Conservation (phyloP, 1,284 basidiomycete genomes). For the Grifola frondosa region DNA sequence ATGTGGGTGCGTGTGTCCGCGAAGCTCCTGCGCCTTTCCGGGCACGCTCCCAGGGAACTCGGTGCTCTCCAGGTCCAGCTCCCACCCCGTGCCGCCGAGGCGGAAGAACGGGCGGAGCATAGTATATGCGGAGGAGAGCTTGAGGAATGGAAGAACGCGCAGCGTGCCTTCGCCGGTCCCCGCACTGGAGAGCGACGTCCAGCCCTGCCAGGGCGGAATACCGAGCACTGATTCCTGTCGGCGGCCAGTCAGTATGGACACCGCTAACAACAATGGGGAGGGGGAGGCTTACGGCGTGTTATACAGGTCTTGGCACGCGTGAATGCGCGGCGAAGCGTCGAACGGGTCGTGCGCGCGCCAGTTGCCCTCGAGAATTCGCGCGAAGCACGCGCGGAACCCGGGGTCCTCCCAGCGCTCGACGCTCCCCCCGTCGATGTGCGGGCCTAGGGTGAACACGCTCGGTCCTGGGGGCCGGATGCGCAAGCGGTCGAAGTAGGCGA, state of each 20-base stretch:
- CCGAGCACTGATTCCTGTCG: constrained; percentile 62
- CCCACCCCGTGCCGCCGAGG: constrained; percentile 49
- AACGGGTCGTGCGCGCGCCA: constrained; percentile 66
- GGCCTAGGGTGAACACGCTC: constrained; percentile 56
- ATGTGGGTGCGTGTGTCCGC: constrained; percentile 68
- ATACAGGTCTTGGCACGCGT: constrained; percentile 60
- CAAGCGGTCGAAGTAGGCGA: constrained; percentile 77
- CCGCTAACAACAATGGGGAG: background rate
- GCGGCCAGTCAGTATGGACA: background rate
- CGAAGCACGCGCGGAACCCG: constrained; percentile 57
- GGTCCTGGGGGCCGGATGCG: constrained; percentile 76
- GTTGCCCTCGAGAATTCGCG: constrained; percentile 47
- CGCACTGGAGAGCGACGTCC: constrained; percentile 67
- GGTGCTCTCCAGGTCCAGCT: constrained; percentile 55
- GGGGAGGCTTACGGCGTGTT: constrained; percentile 41
- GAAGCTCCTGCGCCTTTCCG: constrained; percentile 66
- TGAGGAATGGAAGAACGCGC: constrained; percentile 55
- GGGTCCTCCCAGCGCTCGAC: constrained; percentile 81
- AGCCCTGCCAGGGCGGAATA: constrained; percentile 82
- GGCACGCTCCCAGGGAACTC: constrained; percentile 64
- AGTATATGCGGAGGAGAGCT: constrained; percentile 63
- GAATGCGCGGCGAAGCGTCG: constrained; percentile 48
- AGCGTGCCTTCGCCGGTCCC: constrained; percentile 68
- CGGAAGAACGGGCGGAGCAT: constrained; percentile 79
- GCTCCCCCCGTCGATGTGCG: constrained; percentile 76